Base-by-base conservation (phyloP, 192 early-diverging fungal species). In the Phlyctochytrium arcticum region DNA sequence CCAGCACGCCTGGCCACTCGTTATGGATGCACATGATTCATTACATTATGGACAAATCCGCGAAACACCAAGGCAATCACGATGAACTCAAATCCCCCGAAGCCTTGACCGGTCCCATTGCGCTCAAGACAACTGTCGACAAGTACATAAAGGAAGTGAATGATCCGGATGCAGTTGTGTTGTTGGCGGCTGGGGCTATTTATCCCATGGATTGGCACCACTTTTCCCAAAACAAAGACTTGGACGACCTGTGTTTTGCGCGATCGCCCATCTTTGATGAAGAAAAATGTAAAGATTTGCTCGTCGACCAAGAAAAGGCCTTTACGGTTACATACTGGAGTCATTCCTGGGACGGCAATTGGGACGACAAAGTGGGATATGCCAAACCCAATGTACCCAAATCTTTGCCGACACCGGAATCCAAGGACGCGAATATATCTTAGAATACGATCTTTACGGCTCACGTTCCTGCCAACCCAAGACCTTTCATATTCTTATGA, bases 11-110 rank as follows among this genome's bases (percentile, higher is more conserved):
- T 26, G 73, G 73, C 2, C 75, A 76, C 39, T 50, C 67, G 5
- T 77, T 76, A 24, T 76, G 75, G 73, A 21, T 76, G 21, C 34
- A 47, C 9, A 46, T 73, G 19, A 46, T 65, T 8, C 5, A 35
- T 24, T 30, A 34, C 24, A 61, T 77, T 46, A 9, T 65, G 29
- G 29, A 48, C 23, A 10, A 8, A 21, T 23, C 36, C 33, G n/a
- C n/a, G n/a, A n/a, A n/a, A n/a, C n/a, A n/a, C n/a, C n/a, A n/a
- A n/a, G n/a, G n/a, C n/a, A 27, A 30, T 17, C 46, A 69, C 6
- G 23, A 29, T 49, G 47, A 34, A 17, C 24, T 10, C 12, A 36
- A 74, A 31, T 4, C 9, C 19, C 51, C 62, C 3, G 74, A 75
- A 42, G n/a, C 26, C 31, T 8, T 49, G 24, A 74, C 74, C 6